A percentile compares a stretch with the other conserved stretches of the same genome.
These are phyloP conservation scores for Telopea speciosissima DNA, from an alignment of 177 flowering plant species.

Conservation along the genomic window DNA sequence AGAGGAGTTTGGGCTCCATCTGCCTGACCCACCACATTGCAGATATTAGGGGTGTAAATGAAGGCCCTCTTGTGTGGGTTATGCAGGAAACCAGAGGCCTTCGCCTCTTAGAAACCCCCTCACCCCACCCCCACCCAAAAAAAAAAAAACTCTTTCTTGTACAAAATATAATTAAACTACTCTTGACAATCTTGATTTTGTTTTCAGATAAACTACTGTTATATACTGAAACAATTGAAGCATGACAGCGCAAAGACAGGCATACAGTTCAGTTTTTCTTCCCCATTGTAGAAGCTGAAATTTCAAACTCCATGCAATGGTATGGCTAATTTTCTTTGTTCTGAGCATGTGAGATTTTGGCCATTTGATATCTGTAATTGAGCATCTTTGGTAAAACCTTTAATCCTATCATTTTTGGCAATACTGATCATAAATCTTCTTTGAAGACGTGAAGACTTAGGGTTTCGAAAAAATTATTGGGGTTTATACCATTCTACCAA, in stretches of 20 bases:
- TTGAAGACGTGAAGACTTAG: background rate
- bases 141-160: background rate
- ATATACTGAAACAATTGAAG: conserved; percentile 58
- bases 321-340: background rate
- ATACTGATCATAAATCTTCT: background rate
- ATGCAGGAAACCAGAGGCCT: too few relatives aligned
- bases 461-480: background rate
- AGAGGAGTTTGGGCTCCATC: too few relatives aligned
- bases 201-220: conserved; percentile 78
- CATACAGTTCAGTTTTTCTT: conserved; percentile 69
- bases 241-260: conserved; percentile 81
- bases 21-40: too few relatives aligned
- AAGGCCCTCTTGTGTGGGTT: too few relatives aligned
- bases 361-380: conserved; percentile 4
- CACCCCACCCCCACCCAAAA: too few relatives aligned
- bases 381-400: background rate
- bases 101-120: too few relatives aligned
- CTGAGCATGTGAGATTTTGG: conserved; percentile 1
- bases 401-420: background rate
- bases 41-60: too few relatives aligned
- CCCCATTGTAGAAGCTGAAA: conserved; percentile 31
- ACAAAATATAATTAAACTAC: background rate
- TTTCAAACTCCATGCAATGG: background rate
- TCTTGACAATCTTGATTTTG: conserved; percentile 13
- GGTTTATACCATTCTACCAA: background rate